Conservation (phyloP, 805 yeast species). For the Candida vartiovaarae region DNA sequence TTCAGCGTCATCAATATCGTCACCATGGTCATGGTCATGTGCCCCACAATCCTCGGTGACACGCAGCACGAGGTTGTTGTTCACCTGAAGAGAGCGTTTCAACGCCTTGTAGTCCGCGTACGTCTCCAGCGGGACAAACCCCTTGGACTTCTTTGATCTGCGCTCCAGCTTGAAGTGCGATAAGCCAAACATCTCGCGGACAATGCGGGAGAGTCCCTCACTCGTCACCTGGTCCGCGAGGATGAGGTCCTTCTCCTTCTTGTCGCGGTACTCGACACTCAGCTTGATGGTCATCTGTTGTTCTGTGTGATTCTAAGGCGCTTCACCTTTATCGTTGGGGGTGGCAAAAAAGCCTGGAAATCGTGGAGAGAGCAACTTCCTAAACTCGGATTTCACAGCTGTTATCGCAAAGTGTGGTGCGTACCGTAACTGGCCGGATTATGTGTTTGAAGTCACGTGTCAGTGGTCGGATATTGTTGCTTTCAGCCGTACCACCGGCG, state of each 20-base stretch:
- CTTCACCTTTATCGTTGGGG: neutral
- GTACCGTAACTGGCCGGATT: too few relatives aligned
- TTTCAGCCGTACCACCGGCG: too few relatives aligned
- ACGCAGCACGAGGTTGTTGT: slow-evolving; percentile 7
- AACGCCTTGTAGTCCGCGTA: slow-evolving; percentile 8
- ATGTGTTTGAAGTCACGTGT: too few relatives aligned
- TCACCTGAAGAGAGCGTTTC: slow-evolving; percentile 11
- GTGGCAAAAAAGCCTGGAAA: neutral
- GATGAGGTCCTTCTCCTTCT: neutral
- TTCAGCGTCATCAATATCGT: neutral
- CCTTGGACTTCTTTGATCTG: slow-evolving; percentile 11
- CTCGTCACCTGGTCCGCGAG: slow-evolving; percentile 1
- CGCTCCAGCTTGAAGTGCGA: slow-evolving; percentile 7
- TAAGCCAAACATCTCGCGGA: slow-evolving; percentile 1
- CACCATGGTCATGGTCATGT: neutral
- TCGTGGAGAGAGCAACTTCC: neutral
- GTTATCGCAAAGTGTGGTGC: too few relatives aligned
- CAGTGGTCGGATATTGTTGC: too few relatives aligned
- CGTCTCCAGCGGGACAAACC: slow-evolving; percentile 5
- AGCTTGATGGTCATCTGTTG: neutral
- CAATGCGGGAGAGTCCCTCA: neutral
- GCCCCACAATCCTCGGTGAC: neutral
- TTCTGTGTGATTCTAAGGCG: too few relatives aligned
- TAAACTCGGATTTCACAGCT: too few relatives aligned
- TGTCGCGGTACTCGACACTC: neutral